These are phyloP conservation scores for Edaphochlamys debaryana DNA, from an alignment of 139 green algal species.

Conservation along the genomic window DNA sequence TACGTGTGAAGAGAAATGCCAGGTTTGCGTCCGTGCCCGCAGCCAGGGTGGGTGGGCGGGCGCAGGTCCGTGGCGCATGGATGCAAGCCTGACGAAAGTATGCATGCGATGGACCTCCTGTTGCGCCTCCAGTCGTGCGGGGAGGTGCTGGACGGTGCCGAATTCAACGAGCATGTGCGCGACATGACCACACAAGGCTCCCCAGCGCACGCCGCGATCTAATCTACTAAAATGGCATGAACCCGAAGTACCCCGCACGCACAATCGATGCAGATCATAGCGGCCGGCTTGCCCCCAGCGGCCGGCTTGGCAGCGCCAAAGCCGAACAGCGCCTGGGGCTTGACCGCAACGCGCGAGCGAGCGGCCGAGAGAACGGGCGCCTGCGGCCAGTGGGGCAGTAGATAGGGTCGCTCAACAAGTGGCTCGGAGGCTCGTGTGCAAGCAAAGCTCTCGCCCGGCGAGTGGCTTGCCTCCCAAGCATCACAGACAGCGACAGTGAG, in stretches of 20 bases:
- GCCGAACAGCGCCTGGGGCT: conserved; percentile 47
- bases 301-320: conserved; percentile 38
- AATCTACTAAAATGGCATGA: too few relatives aligned
- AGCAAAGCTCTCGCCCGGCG: neutral
- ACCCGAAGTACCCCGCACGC: too few relatives aligned
- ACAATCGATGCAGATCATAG: conserved; percentile 50
- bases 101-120: neutral
- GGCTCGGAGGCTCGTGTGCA: neutral
- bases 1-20: neutral
- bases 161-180: too few relatives aligned
- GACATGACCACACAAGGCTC: too few relatives aligned
- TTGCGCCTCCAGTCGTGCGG: neutral
- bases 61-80: too few relatives aligned
- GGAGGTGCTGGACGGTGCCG: too few relatives aligned
- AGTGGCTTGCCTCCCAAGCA: neutral
- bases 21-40: too few relatives aligned
- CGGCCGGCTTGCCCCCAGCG: conserved; percentile 16
- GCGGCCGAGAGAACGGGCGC: conserved; percentile 5
- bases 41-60: too few relatives aligned
- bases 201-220: too few relatives aligned
- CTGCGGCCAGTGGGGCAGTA: neutral
- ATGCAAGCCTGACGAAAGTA: too few relatives aligned
- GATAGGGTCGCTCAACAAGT: neutral
- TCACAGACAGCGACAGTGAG: neutral
- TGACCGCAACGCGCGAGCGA: conserved; percentile 19